Base-by-base conservation (phyloP, 2,329 filamentous ascomycete genomes). In the Coniella vitis region DNA sequence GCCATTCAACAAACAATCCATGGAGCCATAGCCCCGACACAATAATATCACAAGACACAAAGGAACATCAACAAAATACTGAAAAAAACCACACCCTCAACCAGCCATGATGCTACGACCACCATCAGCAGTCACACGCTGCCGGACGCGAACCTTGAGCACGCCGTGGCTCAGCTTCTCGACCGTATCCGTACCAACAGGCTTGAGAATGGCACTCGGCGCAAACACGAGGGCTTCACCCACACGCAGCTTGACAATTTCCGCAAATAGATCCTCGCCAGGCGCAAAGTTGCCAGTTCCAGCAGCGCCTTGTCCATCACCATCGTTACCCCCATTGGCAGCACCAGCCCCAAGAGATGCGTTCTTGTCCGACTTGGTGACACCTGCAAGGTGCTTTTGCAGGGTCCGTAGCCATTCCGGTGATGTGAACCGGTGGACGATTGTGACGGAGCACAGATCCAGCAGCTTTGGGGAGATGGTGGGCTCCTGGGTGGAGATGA, bases 401-500 rank as follows among this genome's bases (percentile, higher is more conserved):
- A 65, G 54, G 17, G 58, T 52, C 2, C 44, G 51, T 14, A 65
- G 55, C 62, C 61, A 65, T 39, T 61, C 60, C 1, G 63, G 63
- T 7, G 61, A 65, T 1, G 38, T 80, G 62, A 90, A 90, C 0
- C 83, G 74, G 59, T 90, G 86, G 0, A 89, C 79, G 17, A 90
- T 72, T 0, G 79, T 84, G n/a, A 86, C 67, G 1, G 79, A 82
- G 61, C 82, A 89, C 0, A 91, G 68, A 46, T 88, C 84, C 0
- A 90, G 71, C 0, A 93, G 72, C 13, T 74, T 72, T 0, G 80
- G 78, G 0, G 82, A 83, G 4, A 90, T 73, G 0, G 83, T 87
- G 0, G 86, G 87, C 57, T 90, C 86, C 58, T 93, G 85, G 0
- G 86, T 90, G 0, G 85, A 81, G 29, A 91, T 82, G 41, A 90